phyloP scores from a whole-genome alignment of 371 early-diverging fungal genomes.

The Dentiscutata heterogama region DNA sequence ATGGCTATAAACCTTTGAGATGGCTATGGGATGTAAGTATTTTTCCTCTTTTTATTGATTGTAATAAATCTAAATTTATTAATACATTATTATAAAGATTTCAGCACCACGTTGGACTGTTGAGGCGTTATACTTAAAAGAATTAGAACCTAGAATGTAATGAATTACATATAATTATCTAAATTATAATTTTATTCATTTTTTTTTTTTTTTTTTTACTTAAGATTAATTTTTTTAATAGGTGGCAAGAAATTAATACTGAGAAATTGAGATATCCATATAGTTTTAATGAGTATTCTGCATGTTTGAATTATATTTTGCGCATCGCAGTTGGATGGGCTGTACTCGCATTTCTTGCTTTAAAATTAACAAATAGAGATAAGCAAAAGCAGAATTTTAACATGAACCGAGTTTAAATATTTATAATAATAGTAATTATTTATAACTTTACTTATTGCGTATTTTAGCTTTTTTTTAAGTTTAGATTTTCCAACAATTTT shows the following conservation, averaged over 20 bases:
- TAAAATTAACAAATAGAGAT: conserved; percentile 60
- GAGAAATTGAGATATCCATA: conserved; percentile 47
- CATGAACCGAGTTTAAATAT: no score
- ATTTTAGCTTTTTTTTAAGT: no score
- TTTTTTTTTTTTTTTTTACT: no score
- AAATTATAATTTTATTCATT: background rate
- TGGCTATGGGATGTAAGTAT: conserved; percentile 52
- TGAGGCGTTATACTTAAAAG: conserved; percentile 61
- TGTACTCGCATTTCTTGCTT: conserved; percentile 55
- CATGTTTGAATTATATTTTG: conserved; percentile 52
- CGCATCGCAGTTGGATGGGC: conserved; percentile 58
- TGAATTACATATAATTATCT: background rate
- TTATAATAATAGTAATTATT: no score
- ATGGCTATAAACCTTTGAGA: conserved; percentile 15
- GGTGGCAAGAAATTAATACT: conserved; percentile 52
- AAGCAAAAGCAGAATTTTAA: no score
- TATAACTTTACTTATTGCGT: no score
- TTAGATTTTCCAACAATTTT: no score
- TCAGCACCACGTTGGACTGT: conserved; percentile 66
- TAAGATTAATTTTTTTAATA: background rate
- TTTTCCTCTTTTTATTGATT: conserved; percentile 37
- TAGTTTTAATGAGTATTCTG: conserved; percentile 49
- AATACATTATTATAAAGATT: conserved; percentile 45
- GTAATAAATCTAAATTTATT: no score
- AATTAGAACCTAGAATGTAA: conserved; percentile 56